Percentiles rank a stretch among this genome's conserved stretches.
Evolutionary conservation across 2,329 filamentous ascomycete genomes (phyloP).

Genomic region (Emmonsiellopsis sp.): DNA sequence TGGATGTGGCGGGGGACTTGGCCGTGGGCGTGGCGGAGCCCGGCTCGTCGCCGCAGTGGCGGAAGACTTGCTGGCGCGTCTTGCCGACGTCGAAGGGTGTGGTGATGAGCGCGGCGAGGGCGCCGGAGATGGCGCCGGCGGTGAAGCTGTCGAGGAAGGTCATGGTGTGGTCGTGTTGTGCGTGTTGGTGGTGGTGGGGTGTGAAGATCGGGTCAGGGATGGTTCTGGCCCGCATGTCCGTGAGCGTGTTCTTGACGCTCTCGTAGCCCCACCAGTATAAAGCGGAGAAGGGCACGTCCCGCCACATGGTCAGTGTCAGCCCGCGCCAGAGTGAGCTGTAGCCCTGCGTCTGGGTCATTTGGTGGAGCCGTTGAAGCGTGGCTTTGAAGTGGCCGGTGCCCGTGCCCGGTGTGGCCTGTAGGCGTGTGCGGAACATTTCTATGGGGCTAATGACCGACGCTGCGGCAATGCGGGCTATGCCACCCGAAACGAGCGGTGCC

Average conservation of each 20-base stretch:
- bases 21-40: slow-evolving; percentile 12
- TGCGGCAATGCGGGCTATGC: slow-evolving; percentile 67
- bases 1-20: slow-evolving; percentile 6
- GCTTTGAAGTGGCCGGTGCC: slow-evolving; percentile 63
- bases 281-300: slow-evolving; percentile 93
- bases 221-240: slow-evolving; percentile 53
- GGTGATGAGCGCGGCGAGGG: slow-evolving; percentile 76
- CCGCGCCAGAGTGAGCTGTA: slow-evolving; percentile 84
- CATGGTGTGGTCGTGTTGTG: slow-evolving; percentile 61
- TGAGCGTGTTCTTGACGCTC: slow-evolving; percentile 62
- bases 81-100: slow-evolving; percentile 98
- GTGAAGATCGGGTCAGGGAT: slow-evolving; percentile 9
- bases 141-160: slow-evolving; percentile 86
- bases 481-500: slow-evolving; percentile 71
- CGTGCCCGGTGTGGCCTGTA: slow-evolving; percentile 63
- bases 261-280: slow-evolving; percentile 99
- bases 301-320: slow-evolving; percentile 82
- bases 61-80: slow-evolving; percentile 80
- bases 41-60: slow-evolving; percentile 43
- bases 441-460: slow-evolving; percentile 80
- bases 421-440: slow-evolving; percentile 85
- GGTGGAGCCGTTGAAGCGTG: slow-evolving; percentile 64
- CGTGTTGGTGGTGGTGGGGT: slow-evolving; percentile 41
- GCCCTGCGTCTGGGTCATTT: slow-evolving; percentile 70
- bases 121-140: slow-evolving; percentile 74